Evolutionary conservation across 371 early-diverging fungal species (phyloP), one percentile per base, ranked within the genome.

Genomic region (Mucor racemosus): DNA sequence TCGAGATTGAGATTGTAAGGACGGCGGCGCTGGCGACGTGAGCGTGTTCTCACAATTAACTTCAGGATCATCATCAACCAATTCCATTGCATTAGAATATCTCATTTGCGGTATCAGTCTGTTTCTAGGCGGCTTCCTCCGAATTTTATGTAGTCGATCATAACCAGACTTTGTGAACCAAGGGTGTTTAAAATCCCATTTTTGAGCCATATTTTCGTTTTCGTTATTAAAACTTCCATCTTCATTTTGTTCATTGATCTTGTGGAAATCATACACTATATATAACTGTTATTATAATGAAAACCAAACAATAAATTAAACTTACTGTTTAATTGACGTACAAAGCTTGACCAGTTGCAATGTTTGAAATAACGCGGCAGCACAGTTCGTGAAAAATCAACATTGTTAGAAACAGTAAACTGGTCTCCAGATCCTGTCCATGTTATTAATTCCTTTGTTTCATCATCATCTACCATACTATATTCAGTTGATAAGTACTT

Each of bases 341-440:
- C 74, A 46, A 73, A 73, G 34, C 74, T 73, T 21, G 74, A 66
- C 74, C 74, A 73, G 59, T 73, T 73, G 38, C 69, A 69, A 38
- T 73, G 74, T 42, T 73, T 73, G 57, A 73, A 73, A 40, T 73
- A 73, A 26, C 44, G 66, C 17, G 74, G 74, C 15, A 73, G 34
- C n/a, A 73, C 69, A 3, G 19, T 33, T 34, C 61, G 63, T 38
- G 74, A 69, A 38, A 73, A 73, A 41, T 73, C 65, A 31, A 41
- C 41, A 38, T 69, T 73, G 15, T 73, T 62, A n/a, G 56, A 66
- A 4, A 73, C 69, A 7, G 66, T 69, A 53, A 73, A 73, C 39
- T 64, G 64, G 57, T 69, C 67, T 7, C 74, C 74, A 56, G 64
- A 48, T 15, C 64, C 64, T 19, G 67, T 60, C 74, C 74, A 73